Evolutionary conservation across 2,329 filamentous ascomycete species (phyloP).

Genomic region (Cercospora sp.): DNA sequence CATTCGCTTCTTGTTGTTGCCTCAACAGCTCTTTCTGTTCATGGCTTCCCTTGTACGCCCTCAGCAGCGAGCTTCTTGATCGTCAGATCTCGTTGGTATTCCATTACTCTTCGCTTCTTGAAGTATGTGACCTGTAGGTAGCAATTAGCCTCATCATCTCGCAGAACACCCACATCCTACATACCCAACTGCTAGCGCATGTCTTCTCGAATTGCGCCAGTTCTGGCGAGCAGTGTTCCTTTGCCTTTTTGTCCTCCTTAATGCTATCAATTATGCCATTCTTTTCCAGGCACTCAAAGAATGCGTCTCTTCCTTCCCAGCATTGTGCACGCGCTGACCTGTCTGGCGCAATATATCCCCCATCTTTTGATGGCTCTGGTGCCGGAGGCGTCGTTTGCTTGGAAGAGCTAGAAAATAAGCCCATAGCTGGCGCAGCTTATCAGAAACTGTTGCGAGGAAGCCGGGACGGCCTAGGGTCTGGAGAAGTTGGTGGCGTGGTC

Average conservation of each 20-base stretch:
- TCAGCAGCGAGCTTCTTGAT: conserved; percentile 66
- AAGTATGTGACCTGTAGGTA: conserved; percentile 82
- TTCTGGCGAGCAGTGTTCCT: conserved; percentile 58
- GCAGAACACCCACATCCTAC: conserved; percentile 39
- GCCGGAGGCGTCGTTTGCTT: conserved; percentile 24
- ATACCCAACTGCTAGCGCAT: conserved; percentile 87
- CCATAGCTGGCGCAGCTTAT: conserved; percentile 32
- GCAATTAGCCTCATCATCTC: not conserved
- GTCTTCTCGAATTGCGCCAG: conserved; percentile 73
- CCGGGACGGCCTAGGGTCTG: too few species aligned
- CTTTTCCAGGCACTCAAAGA: conserved; percentile 84
- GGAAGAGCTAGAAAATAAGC: conserved; percentile 39
- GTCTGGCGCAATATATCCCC: conserved; percentile 76
- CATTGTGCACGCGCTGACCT: conserved; percentile 78
- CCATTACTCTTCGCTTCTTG: conserved; percentile 92
- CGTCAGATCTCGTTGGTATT: conserved; percentile 79
- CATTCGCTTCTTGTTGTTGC: not conserved
- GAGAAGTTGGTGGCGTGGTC: not conserved
- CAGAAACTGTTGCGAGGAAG: not conserved
- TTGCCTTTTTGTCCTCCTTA: conserved; percentile 55
- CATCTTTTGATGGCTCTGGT: conserved; percentile 49
- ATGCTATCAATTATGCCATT: conserved; percentile 78
- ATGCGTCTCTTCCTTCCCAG: conserved; percentile 86
- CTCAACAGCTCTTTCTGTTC: conserved; percentile 1
- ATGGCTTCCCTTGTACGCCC: conserved; percentile 40